Evolutionary conservation across 768 basidiomycete genomes (phyloP), one percentile per base, ranked within the genome.

Genomic region (Lentinus brumalis): DNA sequence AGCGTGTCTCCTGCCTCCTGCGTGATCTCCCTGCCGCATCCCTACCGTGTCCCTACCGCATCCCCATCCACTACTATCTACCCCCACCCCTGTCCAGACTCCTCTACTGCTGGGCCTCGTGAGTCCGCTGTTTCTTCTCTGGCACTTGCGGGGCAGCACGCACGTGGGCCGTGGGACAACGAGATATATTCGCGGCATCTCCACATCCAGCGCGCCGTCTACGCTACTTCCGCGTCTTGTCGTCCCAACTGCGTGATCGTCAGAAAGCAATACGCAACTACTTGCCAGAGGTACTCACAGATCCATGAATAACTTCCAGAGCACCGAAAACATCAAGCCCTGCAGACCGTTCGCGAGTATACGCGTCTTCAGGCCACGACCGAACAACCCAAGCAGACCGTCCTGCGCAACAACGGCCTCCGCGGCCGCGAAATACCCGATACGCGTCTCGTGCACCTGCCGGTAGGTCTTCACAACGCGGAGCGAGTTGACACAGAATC

Each of bases 401-500:
- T 97, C 95, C 0, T 77, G 74, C 1, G 81, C 82, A 40, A 97
- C 77, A 50, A 98, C 90, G 5, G 84, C 86, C 50, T 81, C 81
- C 0, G 92, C 94, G 0, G 94, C 92, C 53, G 87, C 84, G 4
- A 80, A 57, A 71, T 98, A 98, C 1, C 88, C 84, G 15, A 98
- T 88, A 32, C 85, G 83, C 5, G 84, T 85, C 61, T 89, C 87
- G 70, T 94, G 86, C 35, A 96, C 94, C 72, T 98, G 96, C 15
- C 96, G 79, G 75, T 97, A 98, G 0, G 96, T 98, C 82, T 98
- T 98, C 70, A 98, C 76, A 2, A 98, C 96, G 18, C 94, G 85
- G 1, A 98, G 78, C 5, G 89, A 93, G 77, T 98, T 98, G 90
- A 92, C 44, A 90, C 70, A 2, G 87, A 90, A 70, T 98, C 96